Conservation (phyloP, 257 asterid species). For the Rauvolfia tetraphylla region DNA sequence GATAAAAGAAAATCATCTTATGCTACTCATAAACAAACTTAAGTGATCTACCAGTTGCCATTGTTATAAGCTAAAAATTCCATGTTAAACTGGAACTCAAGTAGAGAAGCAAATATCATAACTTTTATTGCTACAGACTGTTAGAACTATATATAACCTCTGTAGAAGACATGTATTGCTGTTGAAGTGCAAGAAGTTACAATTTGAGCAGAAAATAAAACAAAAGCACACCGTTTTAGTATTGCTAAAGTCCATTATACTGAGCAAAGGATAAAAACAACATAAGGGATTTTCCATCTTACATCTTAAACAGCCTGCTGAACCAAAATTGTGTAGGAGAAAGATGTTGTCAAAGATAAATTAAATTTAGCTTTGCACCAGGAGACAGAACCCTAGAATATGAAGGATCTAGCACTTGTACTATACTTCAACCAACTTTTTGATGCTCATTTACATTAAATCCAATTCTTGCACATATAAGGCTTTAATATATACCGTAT, state of each 20-base stretch:
- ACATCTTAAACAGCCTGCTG: background rate
- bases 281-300: background rate
- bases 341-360: too few species aligned
- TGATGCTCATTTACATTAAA: background rate
- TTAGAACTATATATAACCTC: background rate
- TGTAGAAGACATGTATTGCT: background rate
- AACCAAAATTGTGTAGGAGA: background rate
- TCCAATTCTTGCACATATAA: background rate
- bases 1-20: background rate
- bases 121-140: background rate
- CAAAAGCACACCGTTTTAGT: too few species aligned
- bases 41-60: background rate
- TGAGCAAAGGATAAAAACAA: background rate
- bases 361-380: background rate
- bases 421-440: background rate
- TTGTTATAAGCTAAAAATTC: background rate
- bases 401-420: background rate
- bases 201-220: background rate
- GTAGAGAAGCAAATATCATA: background rate
- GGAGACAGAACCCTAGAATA: background rate
- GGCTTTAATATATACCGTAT: background rate
- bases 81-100: background rate
- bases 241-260: too few species aligned
- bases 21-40: background rate
- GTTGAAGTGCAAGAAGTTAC: background rate